These are phyloP conservation scores for Colletotrichum phormii DNA, from an alignment of 2,329 filamentous ascomycete species.

Conservation along the genomic window DNA sequence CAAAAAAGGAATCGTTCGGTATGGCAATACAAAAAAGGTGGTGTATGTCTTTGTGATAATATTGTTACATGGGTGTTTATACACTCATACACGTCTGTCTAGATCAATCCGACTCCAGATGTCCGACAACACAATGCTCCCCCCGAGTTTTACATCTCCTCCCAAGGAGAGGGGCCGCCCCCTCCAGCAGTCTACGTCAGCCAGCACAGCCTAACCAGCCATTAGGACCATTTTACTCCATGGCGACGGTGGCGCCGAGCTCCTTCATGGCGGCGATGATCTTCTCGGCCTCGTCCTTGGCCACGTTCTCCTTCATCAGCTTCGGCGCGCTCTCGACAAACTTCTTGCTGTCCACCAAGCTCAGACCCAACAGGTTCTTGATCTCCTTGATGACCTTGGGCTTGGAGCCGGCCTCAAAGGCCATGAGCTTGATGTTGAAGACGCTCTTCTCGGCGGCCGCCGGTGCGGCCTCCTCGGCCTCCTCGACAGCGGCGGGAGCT, in stretches of 20 bases:
- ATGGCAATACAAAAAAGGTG: conserved; percentile 18
- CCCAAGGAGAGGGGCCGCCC: conserved; percentile 10
- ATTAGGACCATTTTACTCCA: conserved; percentile 76
- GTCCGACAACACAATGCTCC: conserved; percentile 26
- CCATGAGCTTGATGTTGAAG: conserved; percentile 94
- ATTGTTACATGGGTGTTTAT: conserved; percentile 49
- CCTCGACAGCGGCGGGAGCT: conserved; percentile 74
- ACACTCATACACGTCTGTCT: conserved; percentile 41
- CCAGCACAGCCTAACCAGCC: neutral
- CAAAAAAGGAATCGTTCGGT: neutral
- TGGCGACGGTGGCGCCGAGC: conserved; percentile 86
- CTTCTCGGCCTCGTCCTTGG: conserved; percentile 99
- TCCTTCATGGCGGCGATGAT: conserved; percentile 95
- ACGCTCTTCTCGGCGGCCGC: conserved; percentile 95
- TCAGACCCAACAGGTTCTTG: conserved; percentile 94
- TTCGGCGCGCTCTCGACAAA: conserved; percentile 99
- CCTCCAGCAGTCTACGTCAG: neutral
- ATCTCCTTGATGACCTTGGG: conserved; percentile 99
- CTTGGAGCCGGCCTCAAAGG: conserved; percentile 89
- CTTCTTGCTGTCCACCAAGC: conserved; percentile 99
- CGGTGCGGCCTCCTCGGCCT: conserved; percentile 89
- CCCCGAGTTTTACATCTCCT: conserved; percentile 14
- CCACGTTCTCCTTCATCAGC: conserved; percentile 98
- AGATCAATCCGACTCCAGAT: conserved; percentile 33
- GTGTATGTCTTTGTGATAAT: conserved; percentile 40